Evolutionary conservation across 164 flowering plant genomes (phyloP).

Genomic region (Paratinospora sagittata): DNA sequence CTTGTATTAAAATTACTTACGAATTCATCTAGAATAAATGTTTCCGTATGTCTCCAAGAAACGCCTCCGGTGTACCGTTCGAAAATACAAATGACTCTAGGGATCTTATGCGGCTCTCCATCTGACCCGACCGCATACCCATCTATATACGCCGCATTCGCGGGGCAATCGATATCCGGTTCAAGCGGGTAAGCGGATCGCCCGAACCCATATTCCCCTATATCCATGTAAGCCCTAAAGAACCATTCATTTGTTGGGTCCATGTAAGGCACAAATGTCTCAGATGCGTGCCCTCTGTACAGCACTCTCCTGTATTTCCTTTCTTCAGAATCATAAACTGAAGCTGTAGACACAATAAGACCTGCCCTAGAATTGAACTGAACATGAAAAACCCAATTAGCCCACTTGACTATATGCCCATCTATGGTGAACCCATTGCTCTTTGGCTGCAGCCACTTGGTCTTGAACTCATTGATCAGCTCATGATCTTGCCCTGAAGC

Average conservation of each 20-base stretch:
- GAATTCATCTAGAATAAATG: slow-evolving; percentile 28
- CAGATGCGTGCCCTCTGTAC: slow-evolving; percentile 50
- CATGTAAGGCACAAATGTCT: slow-evolving; percentile 61
- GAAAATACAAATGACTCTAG: slow-evolving; percentile 44
- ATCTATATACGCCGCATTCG: slow-evolving; percentile 40
- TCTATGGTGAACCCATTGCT: not conserved
- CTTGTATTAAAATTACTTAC: slow-evolving; percentile 31
- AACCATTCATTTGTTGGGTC: slow-evolving; percentile 58
- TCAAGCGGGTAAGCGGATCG: slow-evolving; percentile 32
- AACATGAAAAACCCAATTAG: slow-evolving; percentile 53
- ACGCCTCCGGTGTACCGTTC: slow-evolving; percentile 46
- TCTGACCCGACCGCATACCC: slow-evolving; percentile 26
- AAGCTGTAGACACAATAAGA: slow-evolving; percentile 42
- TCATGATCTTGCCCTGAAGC: not conserved
- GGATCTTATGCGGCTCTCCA: slow-evolving; percentile 29
- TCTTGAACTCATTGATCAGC: not conserved
- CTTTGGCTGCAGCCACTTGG: not conserved
- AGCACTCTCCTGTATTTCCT: slow-evolving; percentile 30
- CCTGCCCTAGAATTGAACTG: slow-evolving; percentile 46
- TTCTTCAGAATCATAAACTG: slow-evolving; percentile 39
- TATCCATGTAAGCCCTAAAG: slow-evolving; percentile 42
- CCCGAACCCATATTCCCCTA: slow-evolving; percentile 60
- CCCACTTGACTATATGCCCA: slow-evolving; percentile 35
- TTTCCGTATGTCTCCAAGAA: slow-evolving; percentile 56
- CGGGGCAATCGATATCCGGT: slow-evolving; percentile 42